Evolutionary conservation across 208 protist genomes (phyloP), one percentile per base, ranked within the genome.

Genomic region (Trypanosoma grayi): DNA sequence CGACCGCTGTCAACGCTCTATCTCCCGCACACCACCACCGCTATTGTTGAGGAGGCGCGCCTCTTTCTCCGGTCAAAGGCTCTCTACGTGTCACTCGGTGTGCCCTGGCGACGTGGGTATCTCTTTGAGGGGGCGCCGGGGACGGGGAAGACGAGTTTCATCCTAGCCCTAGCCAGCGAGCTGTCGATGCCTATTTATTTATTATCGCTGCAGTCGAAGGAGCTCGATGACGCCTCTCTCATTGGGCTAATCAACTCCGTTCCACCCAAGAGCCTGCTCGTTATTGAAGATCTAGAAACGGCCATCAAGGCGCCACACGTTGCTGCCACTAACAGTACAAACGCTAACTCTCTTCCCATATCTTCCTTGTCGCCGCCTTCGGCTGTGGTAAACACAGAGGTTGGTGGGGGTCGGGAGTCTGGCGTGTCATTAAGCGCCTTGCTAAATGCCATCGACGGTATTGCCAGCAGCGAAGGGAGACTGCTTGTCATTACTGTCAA

Each of bases 401-500:
- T 36, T 25, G 50, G 56, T 16, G 73, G 59, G 22, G 65, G 61
- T 34, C 45, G 68, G 2, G 61, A 65, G 18, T 48, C 61, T 45
- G 54, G 73, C n/a, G 68, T 98, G 2, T 97, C 96, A 1, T 76
- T 99, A 53, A 96, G 85, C 51, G 97, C 86, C 0, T 66, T 99
- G 31, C 77, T 99, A 28, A 99, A 99, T 71, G 90, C 96, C 1
- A 70, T 99, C 27, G 97, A 99, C 66, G 97, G 97, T 24, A 75
- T 98, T 46, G 77, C 83, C 0, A 90, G 84, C 54, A 90, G 82
- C 40, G 95, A 99, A 46, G 97, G 95, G 7, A 70, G 95, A 37
- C 50, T 99, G 4, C 69, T 99, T 20, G 85, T 99, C 64, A 90
- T 99, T 70, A 99, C 97, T 0, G 93, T 90, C 0, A 99, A 98